These are phyloP conservation scores for Ceratobasidium sp. DNA, from an alignment of 1,284 basidiomycete genomes.

Conservation along the genomic window DNA sequence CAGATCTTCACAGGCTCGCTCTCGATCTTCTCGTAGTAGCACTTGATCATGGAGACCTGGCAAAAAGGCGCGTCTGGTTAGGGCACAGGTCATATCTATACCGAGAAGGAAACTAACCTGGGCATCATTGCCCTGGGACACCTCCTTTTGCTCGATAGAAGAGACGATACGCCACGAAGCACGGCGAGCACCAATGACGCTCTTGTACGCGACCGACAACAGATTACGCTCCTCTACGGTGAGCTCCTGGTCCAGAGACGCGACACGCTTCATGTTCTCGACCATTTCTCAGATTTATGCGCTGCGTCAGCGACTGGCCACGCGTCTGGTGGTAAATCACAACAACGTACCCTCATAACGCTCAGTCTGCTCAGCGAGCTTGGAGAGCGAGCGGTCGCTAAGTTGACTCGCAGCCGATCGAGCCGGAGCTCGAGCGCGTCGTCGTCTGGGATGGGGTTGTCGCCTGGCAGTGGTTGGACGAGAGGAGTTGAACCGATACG, in stretches of 20 bases:
- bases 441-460: too few relatives aligned
- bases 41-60: constrained; percentile 94
- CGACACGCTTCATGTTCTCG: constrained; percentile 98
- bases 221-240: constrained; percentile 99
- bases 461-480: too few relatives aligned
- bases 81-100: not conserved
- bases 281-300: constrained; percentile 83
- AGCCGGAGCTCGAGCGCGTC: too few relatives aligned
- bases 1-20: constrained; percentile 98
- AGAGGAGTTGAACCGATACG: too few relatives aligned
- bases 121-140: constrained; percentile 98
- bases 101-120: constrained; percentile 59
- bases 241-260: constrained; percentile 96
- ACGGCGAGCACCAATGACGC: constrained; percentile 98
- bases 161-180: constrained; percentile 99
- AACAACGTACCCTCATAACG: constrained; percentile 91
- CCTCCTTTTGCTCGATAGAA: constrained; percentile 99
- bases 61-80: constrained; percentile 20
- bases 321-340: constrained; percentile 41
- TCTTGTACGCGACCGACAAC: constrained; percentile 99
- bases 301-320: constrained; percentile 31
- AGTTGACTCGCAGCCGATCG: too few relatives aligned
- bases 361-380: constrained; percentile 99
- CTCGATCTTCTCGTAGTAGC: constrained; percentile 99
- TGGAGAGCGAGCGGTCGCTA: too few relatives aligned